phyloP scores from a whole-genome alignment of 345 rosid genomes.

The Carallia pectinifolia region DNA sequence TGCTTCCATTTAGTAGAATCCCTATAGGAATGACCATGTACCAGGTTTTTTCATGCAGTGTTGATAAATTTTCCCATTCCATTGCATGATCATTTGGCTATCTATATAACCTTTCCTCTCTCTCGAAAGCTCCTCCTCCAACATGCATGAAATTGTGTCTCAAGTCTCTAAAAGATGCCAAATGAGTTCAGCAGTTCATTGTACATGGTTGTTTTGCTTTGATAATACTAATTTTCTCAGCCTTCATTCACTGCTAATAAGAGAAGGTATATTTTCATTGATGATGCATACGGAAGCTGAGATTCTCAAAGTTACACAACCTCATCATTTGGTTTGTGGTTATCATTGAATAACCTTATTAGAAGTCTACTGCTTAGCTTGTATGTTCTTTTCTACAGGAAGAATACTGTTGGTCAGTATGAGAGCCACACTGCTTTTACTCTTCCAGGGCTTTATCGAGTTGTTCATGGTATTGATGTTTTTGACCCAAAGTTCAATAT shows the following conservation, averaged over 20 bases:
- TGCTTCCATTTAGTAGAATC: not conserved
- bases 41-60: not conserved
- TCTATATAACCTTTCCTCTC: too few species aligned
- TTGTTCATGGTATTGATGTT: slow-evolving; percentile 95
- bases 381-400: slow-evolving; percentile 46
- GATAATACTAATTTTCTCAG: not conserved
- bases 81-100: too few species aligned
- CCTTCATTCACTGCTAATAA: too few species aligned
- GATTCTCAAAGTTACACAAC: not conserved
- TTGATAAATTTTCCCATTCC: too few species aligned
- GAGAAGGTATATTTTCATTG: not conserved
- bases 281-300: not conserved
- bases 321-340: slow-evolving; percentile 3
- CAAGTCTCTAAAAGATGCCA: too few species aligned
- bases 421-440: slow-evolving; percentile 94
- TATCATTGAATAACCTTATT: not conserved
- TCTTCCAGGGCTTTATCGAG: slow-evolving; percentile 88
- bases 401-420: slow-evolving; percentile 93
- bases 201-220: not conserved
- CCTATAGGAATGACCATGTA: not conserved
- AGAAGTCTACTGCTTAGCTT: slow-evolving; percentile 14
- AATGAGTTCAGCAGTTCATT: not conserved
- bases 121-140: too few species aligned
- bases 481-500: slow-evolving; percentile 98
- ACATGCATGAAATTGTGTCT: too few species aligned